A percentile compares a stretch with the other conserved stretches of the same genome.
phyloP scores from a whole-genome alignment of 441 rosid species.

The Macaranga tanarius region DNA sequence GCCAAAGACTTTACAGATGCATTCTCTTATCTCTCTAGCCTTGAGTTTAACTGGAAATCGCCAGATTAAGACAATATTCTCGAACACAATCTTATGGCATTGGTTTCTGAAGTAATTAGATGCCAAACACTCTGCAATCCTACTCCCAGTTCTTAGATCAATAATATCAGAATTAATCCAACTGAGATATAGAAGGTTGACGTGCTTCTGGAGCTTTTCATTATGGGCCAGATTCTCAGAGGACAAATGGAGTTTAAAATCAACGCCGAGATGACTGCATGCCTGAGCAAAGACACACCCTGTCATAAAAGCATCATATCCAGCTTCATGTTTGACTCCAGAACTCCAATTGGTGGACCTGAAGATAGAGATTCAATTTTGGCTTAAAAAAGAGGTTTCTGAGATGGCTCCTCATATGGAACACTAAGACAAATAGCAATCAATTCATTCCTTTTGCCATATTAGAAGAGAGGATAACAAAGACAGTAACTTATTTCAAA shows the following conservation, averaged over 20 bases:
- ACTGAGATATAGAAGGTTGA: slow-evolving; percentile 76
- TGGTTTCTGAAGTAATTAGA: slow-evolving; percentile 23
- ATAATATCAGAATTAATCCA: slow-evolving; percentile 73
- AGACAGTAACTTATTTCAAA: background rate
- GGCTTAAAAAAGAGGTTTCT: slow-evolving; percentile 17
- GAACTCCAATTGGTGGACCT: slow-evolving; percentile 76
- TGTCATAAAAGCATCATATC: slow-evolving; percentile 99
- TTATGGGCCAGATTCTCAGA: slow-evolving; percentile 42
- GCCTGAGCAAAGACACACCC: slow-evolving; percentile 89
- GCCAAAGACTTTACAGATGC: slow-evolving; percentile 68
- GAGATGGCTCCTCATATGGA: slow-evolving; percentile 13
- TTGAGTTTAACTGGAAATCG: slow-evolving; percentile 63
- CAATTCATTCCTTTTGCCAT: slow-evolving; percentile 1
- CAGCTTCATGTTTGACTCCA: slow-evolving; percentile 95
- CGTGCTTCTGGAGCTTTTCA: slow-evolving; percentile 57
- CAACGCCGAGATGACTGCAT: slow-evolving; percentile 68
- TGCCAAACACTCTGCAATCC: slow-evolving; percentile 36
- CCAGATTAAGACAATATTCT: slow-evolving; percentile 70
- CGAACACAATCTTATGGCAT: slow-evolving; percentile 36
- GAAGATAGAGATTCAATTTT: slow-evolving; percentile 27
- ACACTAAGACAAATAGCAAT: slow-evolving; percentile 15
- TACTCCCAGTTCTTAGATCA: slow-evolving; percentile 52
- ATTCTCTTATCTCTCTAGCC: slow-evolving; percentile 58
- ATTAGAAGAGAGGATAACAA: background rate
- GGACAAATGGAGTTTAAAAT: slow-evolving; percentile 49